Evolutionary conservation across 106 monocot genomes (phyloP), one percentile per base, ranked within the genome.

Genomic region (Narthecium ossifragum): DNA sequence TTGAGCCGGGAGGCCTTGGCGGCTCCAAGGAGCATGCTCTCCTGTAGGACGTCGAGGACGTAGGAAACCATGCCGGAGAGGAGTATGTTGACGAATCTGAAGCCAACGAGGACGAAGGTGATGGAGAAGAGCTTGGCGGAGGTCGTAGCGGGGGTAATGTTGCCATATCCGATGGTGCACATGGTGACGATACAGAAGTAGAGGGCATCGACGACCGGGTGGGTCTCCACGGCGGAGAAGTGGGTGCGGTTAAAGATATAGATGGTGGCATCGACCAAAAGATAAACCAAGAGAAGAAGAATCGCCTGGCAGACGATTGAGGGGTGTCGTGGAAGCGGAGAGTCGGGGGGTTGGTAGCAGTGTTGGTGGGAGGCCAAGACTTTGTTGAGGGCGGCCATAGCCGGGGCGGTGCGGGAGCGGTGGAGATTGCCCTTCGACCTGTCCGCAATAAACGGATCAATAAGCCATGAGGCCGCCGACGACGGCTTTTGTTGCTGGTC

Each of bases 121-220:
- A 92, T 78, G 15, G 92, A 88, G 75, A 92, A 92, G 46, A 88
- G 40, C 75, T 92, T 92, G 46, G 88, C 63, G 12, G 50, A n/a
- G 8, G 80, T 39, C 15, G 84, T 88, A 30, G 56, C 17, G 1
- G 92, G 92, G 25, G 88, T 92, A 68, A 92, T 92, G 64, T 92
- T 88, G 1, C 92, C 92, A 56, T 92, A 92, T 11, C 92, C 92
- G 48, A 92, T 92, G 29, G 92, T 92, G 68, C 88, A 92, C 87
- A 88, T 87, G 50, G 92, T 88, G 21, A 92, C 92, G 28, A 92
- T 86, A 52, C 86, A 91, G 79, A 91, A 91, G 68, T 91, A 91
- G 32, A 91, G 67, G 27, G 86, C 86, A 60, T 91, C 90, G 38
- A 80, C 79, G 21, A 91, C 53, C 3, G 90, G 86, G 68, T 86